Conservation (phyloP, 768 basidiomycete genomes). For the Infundibulicybe gibba region DNA sequence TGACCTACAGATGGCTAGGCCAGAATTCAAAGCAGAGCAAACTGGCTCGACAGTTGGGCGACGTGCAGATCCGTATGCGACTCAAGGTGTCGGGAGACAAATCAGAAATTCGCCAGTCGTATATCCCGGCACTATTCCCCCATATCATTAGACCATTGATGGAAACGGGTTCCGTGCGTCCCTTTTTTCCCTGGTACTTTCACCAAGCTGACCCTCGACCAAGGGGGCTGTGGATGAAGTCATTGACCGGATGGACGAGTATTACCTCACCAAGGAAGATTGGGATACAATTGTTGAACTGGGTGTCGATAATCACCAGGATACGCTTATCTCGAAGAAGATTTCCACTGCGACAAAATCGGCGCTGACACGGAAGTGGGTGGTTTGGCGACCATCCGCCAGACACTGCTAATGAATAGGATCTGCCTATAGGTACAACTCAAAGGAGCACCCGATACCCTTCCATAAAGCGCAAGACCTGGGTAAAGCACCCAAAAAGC, state of each 20-base stretch:
- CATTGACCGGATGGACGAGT: conserved; percentile 90
- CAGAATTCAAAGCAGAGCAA: conserved; percentile 95
- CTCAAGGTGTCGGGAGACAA: conserved; percentile 90
- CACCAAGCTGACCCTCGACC: conserved; percentile 4
- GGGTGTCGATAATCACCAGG: conserved; percentile 78
- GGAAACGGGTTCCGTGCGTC: conserved; percentile 69
- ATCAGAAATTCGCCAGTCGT: conserved; percentile 85
- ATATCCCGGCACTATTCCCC: conserved; percentile 85
- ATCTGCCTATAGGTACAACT: conserved; percentile 67
- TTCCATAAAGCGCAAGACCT: conserved; percentile 88
- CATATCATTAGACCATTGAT: conserved; percentile 78
- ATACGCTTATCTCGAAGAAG: conserved; percentile 76
- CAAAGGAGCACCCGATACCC: conserved; percentile 86
- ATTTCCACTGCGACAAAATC: conserved; percentile 80
- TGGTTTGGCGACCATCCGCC: conserved; percentile 1
- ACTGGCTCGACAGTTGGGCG: conserved; percentile 73
- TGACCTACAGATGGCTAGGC: conserved; percentile 78
- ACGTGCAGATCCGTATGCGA: conserved; percentile 95
- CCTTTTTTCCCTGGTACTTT: conserved; percentile 1
- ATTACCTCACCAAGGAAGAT: conserved; percentile 90
- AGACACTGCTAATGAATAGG: neutral
- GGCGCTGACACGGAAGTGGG: conserved; percentile 81
- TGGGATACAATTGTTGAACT: conserved; percentile 97
- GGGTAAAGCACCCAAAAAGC: conserved; percentile 77
- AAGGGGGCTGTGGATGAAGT: conserved; percentile 80